Conservation (phyloP, 345 rosid species). For the Clarkia xantiana region DNA sequence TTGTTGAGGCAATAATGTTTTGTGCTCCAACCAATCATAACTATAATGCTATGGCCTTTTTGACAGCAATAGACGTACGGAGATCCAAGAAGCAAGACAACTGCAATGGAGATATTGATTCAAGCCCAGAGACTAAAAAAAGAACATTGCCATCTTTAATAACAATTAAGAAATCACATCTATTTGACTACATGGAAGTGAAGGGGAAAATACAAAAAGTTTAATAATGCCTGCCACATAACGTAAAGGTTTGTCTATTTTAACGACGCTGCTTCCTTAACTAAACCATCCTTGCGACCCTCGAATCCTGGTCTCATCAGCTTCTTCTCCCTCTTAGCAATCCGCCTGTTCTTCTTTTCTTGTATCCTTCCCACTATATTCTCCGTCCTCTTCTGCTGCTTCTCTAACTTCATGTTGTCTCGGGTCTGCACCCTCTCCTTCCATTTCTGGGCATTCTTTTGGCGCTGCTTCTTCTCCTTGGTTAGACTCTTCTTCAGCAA, state of each 20-base stretch:
- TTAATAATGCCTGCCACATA: no score
- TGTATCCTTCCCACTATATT: slow-evolving; percentile 57
- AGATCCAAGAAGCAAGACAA: no score
- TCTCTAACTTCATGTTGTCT: slow-evolving; percentile 47
- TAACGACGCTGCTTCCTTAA: slow-evolving; percentile 6
- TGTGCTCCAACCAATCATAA: no score
- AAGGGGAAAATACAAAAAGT: no score
- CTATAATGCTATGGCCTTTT: no score
- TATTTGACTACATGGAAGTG: no score
- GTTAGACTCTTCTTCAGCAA: slow-evolving; percentile 60
- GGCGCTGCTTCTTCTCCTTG: slow-evolving; percentile 55
- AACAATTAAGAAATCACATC: no score
- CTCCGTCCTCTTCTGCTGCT: slow-evolving; percentile 59
- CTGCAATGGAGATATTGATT: no score
- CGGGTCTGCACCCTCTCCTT: slow-evolving; percentile 54
- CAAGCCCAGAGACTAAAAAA: no score
- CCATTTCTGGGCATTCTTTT: slow-evolving; percentile 82
- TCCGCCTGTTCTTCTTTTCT: slow-evolving; percentile 55
- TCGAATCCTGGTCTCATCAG: slow-evolving; percentile 82
- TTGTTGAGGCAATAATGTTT: no score
- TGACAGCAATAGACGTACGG: no score
- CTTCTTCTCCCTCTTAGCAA: slow-evolving; percentile 84
- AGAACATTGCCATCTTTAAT: no score
- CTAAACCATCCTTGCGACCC: slow-evolving; percentile 42
- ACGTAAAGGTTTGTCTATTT: not conserved